phyloP scores from a whole-genome alignment of 106 monocot genomes.

The Apostasia shenzhenica region DNA sequence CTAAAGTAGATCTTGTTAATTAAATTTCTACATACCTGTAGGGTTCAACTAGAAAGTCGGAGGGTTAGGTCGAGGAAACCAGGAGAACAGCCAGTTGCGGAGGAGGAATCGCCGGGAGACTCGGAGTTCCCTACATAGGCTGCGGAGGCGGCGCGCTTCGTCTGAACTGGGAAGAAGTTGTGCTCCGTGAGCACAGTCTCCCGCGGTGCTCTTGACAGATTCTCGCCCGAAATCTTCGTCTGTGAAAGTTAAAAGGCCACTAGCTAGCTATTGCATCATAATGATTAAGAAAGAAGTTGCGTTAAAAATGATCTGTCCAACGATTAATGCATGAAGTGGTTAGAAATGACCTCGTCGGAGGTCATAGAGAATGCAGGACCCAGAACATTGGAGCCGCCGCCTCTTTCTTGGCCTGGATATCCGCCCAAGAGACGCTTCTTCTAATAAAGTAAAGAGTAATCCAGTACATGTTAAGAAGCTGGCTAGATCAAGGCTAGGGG shows the following conservation, averaged over 20 bases:
- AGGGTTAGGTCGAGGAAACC: slow-evolving; percentile 37
- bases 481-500: background rate
- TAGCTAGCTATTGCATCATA: slow-evolving; percentile 1
- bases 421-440: slow-evolving; percentile 39
- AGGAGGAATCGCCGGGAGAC: slow-evolving; percentile 13
- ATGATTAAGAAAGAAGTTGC: background rate
- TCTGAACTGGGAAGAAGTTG: slow-evolving; percentile 43
- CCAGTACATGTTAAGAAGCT: background rate
- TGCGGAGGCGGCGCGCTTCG: slow-evolving; percentile 6
- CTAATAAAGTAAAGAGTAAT: background rate
- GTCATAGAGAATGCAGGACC: slow-evolving; percentile 15
- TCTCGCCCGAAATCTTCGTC: slow-evolving; percentile 3
- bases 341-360: slow-evolving; percentile 12
- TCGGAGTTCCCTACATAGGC: slow-evolving; percentile 8
- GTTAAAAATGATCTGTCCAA: background rate
- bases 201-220: background rate
- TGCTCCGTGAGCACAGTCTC: slow-evolving; percentile 23
- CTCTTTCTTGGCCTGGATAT: background rate
- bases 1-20: too few relatives aligned
- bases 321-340: background rate
- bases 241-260: background rate
- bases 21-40: too few relatives aligned
- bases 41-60: slow-evolving; percentile 21
- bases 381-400: slow-evolving; percentile 16
- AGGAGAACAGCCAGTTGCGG: slow-evolving; percentile 6